phyloP scores from a whole-genome alignment of 306 rosid genomes.

The Trifolium pratense region DNA sequence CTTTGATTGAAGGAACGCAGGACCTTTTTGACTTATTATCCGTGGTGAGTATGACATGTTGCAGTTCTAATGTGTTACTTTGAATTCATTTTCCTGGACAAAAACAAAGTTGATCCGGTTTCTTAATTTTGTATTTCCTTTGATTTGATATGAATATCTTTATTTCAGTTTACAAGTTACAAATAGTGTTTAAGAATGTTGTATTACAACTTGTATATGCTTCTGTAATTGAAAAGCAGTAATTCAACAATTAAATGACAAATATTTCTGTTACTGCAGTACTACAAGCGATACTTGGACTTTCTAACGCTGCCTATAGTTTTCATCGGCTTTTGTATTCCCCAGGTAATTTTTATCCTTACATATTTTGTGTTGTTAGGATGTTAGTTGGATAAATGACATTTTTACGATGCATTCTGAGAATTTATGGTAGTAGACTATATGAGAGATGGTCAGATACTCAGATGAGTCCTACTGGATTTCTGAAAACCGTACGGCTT shows the following conservation, averaged over 20 bases:
- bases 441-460: conserved; percentile 10
- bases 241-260: conserved; percentile 22
- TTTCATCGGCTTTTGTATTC: conserved; percentile 61
- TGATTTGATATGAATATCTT: conserved; percentile 23
- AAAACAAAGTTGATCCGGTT: conserved; percentile 34
- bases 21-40: conserved; percentile 51
- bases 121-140: conserved; percentile 27
- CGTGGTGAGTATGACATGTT: conserved; percentile 60
- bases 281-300: conserved; percentile 65
- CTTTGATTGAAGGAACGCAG: conserved; percentile 53
- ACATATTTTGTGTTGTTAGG: conserved; percentile 26
- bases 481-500: conserved; percentile 2
- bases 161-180: conserved; percentile 11
- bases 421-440: conserved; percentile 9
- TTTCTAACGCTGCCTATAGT: conserved; percentile 63
- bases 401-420: conserved; percentile 20
- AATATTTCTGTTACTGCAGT: conserved; percentile 64
- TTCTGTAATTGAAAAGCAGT: conserved; percentile 31
- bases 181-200: conserved; percentile 27
- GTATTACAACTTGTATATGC: too few species aligned
- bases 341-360: conserved; percentile 69
- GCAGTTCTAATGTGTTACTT: conserved; percentile 23
- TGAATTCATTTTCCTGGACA: conserved; percentile 3
- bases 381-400: conserved; percentile 16
- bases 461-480: conserved; percentile 9